Base-by-base conservation (phyloP, 2,329 filamentous ascomycete species). In the Davidsoniella eucalypti region DNA sequence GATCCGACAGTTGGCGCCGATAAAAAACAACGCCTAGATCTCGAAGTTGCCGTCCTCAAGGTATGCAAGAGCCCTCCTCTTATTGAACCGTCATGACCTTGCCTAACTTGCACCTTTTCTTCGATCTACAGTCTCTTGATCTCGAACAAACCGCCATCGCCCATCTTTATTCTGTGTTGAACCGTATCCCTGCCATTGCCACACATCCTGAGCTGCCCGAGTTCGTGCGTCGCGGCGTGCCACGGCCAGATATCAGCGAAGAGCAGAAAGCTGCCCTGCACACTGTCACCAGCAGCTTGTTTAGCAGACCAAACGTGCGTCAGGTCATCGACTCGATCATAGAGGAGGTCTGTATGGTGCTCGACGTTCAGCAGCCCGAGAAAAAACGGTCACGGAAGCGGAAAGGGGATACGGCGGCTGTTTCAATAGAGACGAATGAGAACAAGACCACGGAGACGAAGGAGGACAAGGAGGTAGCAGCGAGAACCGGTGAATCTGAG, bases 21-120 rank as follows among this genome's bases (percentile, higher is more conserved):
- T 42, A 76, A 78, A 58, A 65, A 75, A 18, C 65, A 68, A 52
- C 69, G 82, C 17, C 65, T 88, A 29, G 75, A 84, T 54, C 71
- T 73, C 33, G 84, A 78, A 58, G 60, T 77, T 42, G 61, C 66
- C 0, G 70, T 76, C 7, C 60, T 79, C 10, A 78, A 76, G 67
- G 77, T 68, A 60, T 17, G 29, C 18, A 29, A 17, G 29, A 41
- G 43, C 1, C 38, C 4, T 36, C 18, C 8, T 26, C 25, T 25
- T 52, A 45, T 14, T 46, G 6, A 45, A n/a, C 16, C 26, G 18
- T 49, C 51, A n/a, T 36, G 44, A 9, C 3, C 12, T 2, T 6
- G 3, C 4, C 4, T 9, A 37, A 23, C 16, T 1, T 41, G 4
- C 2, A n/a, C 14, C 9, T 4, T 17, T 17, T 44, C 39, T 9